These are phyloP conservation scores for Streptanthus diversifolius DNA, from an alignment of 345 rosid species.

Conservation along the genomic window DNA sequence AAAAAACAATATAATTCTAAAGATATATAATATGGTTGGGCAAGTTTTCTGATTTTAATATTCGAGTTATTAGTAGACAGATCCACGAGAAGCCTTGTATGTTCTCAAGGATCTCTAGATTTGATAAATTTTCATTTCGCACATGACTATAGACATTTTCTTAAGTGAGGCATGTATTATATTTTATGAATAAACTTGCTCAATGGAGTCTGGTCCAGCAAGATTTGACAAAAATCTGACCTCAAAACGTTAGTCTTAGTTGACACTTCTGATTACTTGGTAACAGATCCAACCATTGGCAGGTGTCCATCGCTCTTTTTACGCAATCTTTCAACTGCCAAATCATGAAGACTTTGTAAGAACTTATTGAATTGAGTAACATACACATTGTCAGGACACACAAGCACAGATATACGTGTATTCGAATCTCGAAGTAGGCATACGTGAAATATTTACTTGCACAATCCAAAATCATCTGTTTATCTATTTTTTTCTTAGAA, in stretches of 20 bases:
- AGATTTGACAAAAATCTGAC: neutral
- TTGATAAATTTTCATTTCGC: neutral
- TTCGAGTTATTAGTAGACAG: neutral
- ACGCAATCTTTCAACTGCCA: conserved; percentile 19
- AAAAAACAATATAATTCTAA: too few species aligned
- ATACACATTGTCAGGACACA: neutral
- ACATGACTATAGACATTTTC: neutral
- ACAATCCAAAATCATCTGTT: neutral
- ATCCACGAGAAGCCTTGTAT: neutral
- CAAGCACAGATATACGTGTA: too few species aligned
- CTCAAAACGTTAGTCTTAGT: neutral
- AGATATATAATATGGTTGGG: neutral
- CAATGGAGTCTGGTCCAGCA: neutral
- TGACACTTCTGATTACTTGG: neutral
- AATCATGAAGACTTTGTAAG: conserved; percentile 16
- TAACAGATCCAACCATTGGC: neutral
- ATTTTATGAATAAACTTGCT: neutral
- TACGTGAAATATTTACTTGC: neutral
- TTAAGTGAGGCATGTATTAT: too few species aligned
- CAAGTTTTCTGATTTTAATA: neutral
- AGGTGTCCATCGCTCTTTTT: conserved; percentile 5
- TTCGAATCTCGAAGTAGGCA: neutral
- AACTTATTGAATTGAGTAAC: conserved; percentile 12
- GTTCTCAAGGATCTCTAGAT: neutral
- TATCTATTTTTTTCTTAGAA: too few species aligned